Evolutionary conservation across 2,329 filamentous ascomycete genomes (phyloP).

Genomic region (Cytospora paraplurivora): DNA sequence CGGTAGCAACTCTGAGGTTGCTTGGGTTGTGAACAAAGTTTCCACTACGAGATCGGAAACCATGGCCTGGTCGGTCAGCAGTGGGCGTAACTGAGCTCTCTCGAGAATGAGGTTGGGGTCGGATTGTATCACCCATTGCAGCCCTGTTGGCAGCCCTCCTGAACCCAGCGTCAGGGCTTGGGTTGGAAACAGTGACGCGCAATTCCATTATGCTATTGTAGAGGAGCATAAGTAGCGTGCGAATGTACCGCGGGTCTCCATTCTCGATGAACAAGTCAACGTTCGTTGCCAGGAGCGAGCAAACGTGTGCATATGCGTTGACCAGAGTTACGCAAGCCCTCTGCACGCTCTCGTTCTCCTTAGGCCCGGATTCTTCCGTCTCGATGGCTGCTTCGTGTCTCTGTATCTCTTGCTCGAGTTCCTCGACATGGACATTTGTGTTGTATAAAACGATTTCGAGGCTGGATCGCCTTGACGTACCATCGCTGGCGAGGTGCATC

Average conservation of each 20-base stretch:
- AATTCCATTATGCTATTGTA: conserved; percentile 71
- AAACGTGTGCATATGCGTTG: conserved; percentile 66
- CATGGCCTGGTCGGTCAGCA: conserved; percentile 47
- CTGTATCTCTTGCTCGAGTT: conserved; percentile 66
- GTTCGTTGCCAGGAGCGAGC: conserved; percentile 60
- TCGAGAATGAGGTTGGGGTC: conserved; percentile 46
- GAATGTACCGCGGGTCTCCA: conserved; percentile 67
- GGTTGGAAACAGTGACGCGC: conserved; percentile 53
- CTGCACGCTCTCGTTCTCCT: conserved; percentile 65
- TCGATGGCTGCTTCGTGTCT: conserved; percentile 57
- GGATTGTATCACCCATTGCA: conserved; percentile 50
- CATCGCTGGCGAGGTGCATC: conserved; percentile 62
- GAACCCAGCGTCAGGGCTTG: conserved; percentile 36
- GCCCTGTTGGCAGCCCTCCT: conserved; percentile 34
- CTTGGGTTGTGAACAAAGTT: conserved; percentile 51
- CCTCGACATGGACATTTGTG: conserved; percentile 66
- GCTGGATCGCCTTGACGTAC: conserved; percentile 62
- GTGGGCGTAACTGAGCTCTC: conserved; percentile 58
- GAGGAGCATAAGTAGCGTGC: conserved; percentile 62
- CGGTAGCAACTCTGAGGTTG: conserved; percentile 60
- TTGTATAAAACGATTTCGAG: conserved; percentile 70
- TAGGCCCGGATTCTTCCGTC: conserved; percentile 49
- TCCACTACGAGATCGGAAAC: conserved; percentile 43
- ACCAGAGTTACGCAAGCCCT: conserved; percentile 65
- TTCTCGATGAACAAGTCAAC: conserved; percentile 67